phyloP scores from a whole-genome alignment of 306 rosid genomes.

The Myrica gale region DNA sequence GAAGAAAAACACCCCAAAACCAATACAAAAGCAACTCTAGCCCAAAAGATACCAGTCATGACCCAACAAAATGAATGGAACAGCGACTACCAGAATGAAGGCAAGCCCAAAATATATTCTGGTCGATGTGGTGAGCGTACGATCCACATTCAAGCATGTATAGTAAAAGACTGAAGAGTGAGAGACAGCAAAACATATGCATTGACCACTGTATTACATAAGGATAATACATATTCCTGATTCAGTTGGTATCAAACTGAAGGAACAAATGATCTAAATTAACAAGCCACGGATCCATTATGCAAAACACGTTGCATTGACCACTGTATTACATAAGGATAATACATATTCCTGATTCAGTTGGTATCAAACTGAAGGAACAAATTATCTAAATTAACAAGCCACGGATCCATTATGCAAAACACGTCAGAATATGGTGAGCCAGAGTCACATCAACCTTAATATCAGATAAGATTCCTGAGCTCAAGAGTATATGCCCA shows the following conservation, averaged over 20 bases:
- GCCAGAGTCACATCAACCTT: slow-evolving; percentile 2
- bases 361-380: not conserved
- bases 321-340: not conserved
- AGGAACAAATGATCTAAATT: not conserved
- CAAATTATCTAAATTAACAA: not conserved
- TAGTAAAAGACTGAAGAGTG: not conserved
- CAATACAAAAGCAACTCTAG: not conserved
- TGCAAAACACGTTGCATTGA: not conserved
- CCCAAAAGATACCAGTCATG: not conserved
- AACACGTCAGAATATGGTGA: not conserved
- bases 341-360: not conserved
- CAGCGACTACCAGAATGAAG: not conserved
- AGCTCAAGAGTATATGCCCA: slow-evolving; percentile 10
- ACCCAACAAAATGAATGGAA: not conserved
- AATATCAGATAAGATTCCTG: not conserved
- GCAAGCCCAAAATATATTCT: not conserved
- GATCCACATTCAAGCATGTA: not conserved
- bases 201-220: not conserved
- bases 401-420: not conserved
- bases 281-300: not conserved
- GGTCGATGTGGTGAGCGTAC: not conserved
- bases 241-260: not conserved
- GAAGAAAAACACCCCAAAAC: not conserved
- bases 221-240: not conserved
- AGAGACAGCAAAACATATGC: not conserved